phyloP scores from a whole-genome alignment of 805 yeast species.

The Jamesozyma spencerorum region DNA sequence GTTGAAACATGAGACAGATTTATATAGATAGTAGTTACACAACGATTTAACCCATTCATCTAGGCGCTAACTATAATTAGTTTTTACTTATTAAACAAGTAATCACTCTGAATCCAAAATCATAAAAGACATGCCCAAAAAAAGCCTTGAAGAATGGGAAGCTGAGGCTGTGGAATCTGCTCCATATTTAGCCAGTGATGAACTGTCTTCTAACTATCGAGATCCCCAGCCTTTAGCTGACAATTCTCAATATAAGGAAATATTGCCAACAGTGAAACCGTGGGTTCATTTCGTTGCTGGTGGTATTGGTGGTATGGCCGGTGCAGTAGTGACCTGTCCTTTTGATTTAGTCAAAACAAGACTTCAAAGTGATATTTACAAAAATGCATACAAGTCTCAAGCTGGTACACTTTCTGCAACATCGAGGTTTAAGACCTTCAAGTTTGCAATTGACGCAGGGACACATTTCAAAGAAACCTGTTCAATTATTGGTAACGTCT shows the following conservation, averaged over 20 bases:
- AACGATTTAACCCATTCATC: no score
- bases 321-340: conserved; percentile 90
- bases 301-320: conserved; percentile 95
- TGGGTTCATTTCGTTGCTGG: conserved; percentile 87
- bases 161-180: conserved; percentile 50
- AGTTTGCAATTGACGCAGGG: conserved; percentile 38
- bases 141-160: conserved; percentile 31
- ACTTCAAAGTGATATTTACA: conserved; percentile 80
- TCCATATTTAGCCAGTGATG: conserved; percentile 63
- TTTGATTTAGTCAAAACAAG: conserved; percentile 94
- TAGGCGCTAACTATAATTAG: no score
- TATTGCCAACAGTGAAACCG: conserved; percentile 32
- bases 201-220: conserved; percentile 49
- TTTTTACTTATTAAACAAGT: neutral
- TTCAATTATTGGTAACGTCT: conserved; percentile 58
- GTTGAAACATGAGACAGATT: no score
- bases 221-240: conserved; percentile 26
- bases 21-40: no score
- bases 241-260: conserved; percentile 5
- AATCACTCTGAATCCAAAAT: neutral
- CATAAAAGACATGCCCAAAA: conserved; percentile 16
- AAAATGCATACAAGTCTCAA: conserved; percentile 38
- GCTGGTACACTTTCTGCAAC: conserved; percentile 6
- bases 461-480: conserved; percentile 80
- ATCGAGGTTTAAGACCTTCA: conserved; percentile 10